Evolutionary conservation across 371 early-diverging fungal species (phyloP), one percentile per base, ranked within the genome.

Genomic region (Mucor irregularis): DNA sequence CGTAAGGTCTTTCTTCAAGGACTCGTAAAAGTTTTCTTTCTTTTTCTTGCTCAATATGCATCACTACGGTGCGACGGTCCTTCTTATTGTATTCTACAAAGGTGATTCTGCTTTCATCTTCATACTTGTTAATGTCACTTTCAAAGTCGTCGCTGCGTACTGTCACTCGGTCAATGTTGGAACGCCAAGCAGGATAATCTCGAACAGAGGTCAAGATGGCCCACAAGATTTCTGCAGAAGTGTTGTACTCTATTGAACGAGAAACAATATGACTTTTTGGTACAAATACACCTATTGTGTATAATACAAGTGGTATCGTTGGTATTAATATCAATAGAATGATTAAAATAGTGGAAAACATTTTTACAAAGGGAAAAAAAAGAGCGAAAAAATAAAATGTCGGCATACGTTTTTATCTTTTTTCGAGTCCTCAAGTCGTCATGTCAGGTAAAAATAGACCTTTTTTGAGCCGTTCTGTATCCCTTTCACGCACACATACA

Each of bases 101-200:
- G 1, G 57, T 44, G 5, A 64, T 22, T 3, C 62, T 42, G 14
- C 46, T 40, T 0, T 54, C 58, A 30, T 68, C 53, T 7, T 60
- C 60, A 19, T 64, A 59, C 31, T 64, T 59, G 24, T 64, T 62
- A 8, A 64, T 26, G 5, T 56, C 53, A 26, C 28, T 45, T 26
- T 68, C 73, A 10, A 33, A 49, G 17, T 60, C 64, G 11, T 57
- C 57, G 4, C 30, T 10, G 21, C 56, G 31, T 4, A 73, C 50
- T 24, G 49, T 58, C 2, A 73, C 53, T 21, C 53, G 33, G 17
- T 57, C 58, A 31, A 78, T 53, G 26, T 70, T 64, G 6, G 62
- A 49, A 29, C 71, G 73, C 78, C 78, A 78, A 0, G 49, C 39
- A 30, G 74, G 73, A 22, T 74, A 73, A 17, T 59, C 51, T 42